phyloP scores from a whole-genome alignment of 441 rosid genomes.

The Populus tomentosa region DNA sequence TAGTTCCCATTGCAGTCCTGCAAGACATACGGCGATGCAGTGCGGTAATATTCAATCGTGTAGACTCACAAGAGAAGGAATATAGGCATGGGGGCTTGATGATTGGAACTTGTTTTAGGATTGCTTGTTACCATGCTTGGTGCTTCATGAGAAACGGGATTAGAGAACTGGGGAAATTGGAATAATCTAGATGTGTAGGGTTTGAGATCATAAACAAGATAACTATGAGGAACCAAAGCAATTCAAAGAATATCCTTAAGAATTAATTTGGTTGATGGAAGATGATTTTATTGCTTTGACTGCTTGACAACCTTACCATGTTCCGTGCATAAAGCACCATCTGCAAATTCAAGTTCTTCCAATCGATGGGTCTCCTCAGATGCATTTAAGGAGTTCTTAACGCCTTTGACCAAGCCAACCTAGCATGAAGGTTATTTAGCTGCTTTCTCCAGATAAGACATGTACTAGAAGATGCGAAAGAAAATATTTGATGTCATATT shows the following conservation, averaged over 20 bases:
- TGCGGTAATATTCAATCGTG: too few relatives aligned
- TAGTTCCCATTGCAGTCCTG: too few relatives aligned
- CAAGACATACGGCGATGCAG: too few relatives aligned
- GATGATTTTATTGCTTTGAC: constrained; percentile 51
- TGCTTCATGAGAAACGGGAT: background rate
- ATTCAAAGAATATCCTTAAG: constrained; percentile 20
- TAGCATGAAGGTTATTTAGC: constrained; percentile 11
- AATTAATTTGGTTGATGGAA: constrained; percentile 45
- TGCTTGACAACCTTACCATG: constrained; percentile 62
- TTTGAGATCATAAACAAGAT: background rate
- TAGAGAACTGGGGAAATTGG: background rate
- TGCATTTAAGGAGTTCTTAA: constrained; percentile 49
- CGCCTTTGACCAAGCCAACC: constrained; percentile 89
- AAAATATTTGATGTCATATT: too few relatives aligned
- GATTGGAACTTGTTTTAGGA: background rate
- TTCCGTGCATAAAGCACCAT: constrained; percentile 90
- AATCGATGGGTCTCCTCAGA: constrained; percentile 77
- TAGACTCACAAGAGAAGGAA: too few relatives aligned
- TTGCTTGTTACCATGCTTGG: background rate
- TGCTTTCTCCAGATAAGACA: too few relatives aligned
- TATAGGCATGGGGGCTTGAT: background rate
- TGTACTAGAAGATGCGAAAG: too few relatives aligned
- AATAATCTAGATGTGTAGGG: background rate
- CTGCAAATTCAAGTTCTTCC: constrained; percentile 85
- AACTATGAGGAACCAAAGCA: background rate